A percentile compares a stretch with the other conserved stretches of the same genome.
These are phyloP conservation scores for Trametes coccinea DNA, from an alignment of 768 basidiomycete genomes.

Conservation along the genomic window DNA sequence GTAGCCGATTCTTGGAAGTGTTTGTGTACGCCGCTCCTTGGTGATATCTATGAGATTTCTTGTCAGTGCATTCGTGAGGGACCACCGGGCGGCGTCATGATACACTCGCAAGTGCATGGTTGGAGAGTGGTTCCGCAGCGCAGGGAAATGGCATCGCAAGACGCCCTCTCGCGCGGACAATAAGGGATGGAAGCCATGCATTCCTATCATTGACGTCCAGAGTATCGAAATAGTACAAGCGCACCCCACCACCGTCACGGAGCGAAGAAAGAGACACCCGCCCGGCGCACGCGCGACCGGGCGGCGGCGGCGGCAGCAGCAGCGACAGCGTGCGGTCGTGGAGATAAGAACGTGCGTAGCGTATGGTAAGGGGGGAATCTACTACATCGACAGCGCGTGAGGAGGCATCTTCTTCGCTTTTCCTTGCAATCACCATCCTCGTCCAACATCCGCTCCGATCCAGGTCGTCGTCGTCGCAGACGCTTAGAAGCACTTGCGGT, in stretches of 20 bases:
- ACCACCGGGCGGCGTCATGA: no score
- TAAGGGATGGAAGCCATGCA: constrained; percentile 57
- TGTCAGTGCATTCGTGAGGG: no score
- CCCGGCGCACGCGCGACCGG: constrained; percentile 29
- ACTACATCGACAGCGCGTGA: constrained; percentile 29
- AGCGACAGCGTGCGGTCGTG: constrained; percentile 29
- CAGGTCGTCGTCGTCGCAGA: background rate
- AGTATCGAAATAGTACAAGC: constrained; percentile 19
- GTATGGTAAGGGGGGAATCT: constrained; percentile 32
- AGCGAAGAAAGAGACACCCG: constrained; percentile 1
- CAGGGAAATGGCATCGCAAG: background rate
- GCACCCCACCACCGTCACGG: constrained; percentile 19
- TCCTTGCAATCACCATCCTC: constrained; percentile 18
- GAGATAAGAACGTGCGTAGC: constrained; percentile 25
- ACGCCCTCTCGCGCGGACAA: background rate
- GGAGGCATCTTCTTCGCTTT: constrained; percentile 23
- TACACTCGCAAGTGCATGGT: no score
- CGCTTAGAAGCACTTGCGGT: constrained; percentile 45
- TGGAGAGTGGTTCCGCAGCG: no score
- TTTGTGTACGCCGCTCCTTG: no score
- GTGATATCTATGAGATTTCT: no score
- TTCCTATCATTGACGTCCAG: constrained; percentile 58
- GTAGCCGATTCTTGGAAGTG: no score
- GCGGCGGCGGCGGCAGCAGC: constrained; percentile 29
- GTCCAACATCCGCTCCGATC: constrained; percentile 1